phyloP scores from a whole-genome alignment of 345 rosid genomes.

The Anacardium occidentale region DNA sequence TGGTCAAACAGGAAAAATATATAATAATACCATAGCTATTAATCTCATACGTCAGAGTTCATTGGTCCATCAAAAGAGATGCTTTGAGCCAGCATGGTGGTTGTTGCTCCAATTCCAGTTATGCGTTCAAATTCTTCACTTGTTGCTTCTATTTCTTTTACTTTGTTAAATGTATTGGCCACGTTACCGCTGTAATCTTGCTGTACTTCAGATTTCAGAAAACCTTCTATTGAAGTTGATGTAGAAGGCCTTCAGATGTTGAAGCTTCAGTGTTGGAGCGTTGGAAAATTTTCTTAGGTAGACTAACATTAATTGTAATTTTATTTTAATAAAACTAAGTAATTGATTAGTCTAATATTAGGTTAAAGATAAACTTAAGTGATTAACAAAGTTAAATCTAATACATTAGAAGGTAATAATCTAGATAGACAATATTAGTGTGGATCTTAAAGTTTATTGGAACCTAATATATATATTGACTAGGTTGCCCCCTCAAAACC shows the following conservation, averaged over 20 bases:
- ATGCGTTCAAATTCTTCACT: slow-evolving; percentile 29
- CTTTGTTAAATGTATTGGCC: slow-evolving; percentile 15
- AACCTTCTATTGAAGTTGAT: slow-evolving; percentile 30
- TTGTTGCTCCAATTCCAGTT: slow-evolving; percentile 30
- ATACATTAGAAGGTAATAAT: too few relatives aligned
- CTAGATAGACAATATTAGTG: too few relatives aligned
- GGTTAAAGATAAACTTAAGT: too few relatives aligned
- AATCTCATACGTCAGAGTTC: slow-evolving; percentile 40
- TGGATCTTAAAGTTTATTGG: too few relatives aligned
- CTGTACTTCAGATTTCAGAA: slow-evolving; percentile 35
- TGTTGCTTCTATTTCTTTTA: slow-evolving; percentile 28
- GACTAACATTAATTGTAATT: too few relatives aligned
- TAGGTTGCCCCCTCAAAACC: too few relatives aligned
- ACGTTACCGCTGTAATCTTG: slow-evolving; percentile 16
- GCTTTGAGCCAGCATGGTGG: slow-evolving; percentile 30
- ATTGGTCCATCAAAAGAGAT: slow-evolving; percentile 29
- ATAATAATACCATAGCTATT: slow-evolving; percentile 3
- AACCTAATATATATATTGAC: too few relatives aligned
- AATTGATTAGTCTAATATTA: too few relatives aligned
- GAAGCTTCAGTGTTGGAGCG: slow-evolving; percentile 31
- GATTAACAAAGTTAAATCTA: too few relatives aligned
- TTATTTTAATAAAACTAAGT: too few relatives aligned
- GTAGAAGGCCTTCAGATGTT: slow-evolving; percentile 28
- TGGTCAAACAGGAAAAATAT: background rate
- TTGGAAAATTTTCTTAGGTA: too few relatives aligned